These are phyloP conservation scores for Daedaleopsis sinensis DNA, from an alignment of 768 basidiomycete species.

Conservation along the genomic window DNA sequence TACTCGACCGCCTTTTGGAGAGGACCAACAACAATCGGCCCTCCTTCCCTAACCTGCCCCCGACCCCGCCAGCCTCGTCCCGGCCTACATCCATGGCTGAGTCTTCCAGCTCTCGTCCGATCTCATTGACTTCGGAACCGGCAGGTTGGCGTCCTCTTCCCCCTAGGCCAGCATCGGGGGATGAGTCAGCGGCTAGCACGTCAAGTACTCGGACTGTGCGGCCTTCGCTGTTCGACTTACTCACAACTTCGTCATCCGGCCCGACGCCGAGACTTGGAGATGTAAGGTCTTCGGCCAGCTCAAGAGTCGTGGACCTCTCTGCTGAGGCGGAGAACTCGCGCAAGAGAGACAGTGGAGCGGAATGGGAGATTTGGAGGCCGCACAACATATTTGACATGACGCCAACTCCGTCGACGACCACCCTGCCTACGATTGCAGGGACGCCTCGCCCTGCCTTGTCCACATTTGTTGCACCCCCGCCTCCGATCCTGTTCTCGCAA, in stretches of 20 bases:
- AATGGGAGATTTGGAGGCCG: background rate
- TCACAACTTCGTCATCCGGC: conserved; percentile 5
- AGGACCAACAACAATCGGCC: conserved; percentile 16
- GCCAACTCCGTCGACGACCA: background rate
- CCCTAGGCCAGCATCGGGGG: conserved; percentile 10
- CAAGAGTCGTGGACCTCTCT: background rate
- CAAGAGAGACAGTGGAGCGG: background rate
- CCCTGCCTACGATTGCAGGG: background rate
- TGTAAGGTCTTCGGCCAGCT: background rate
- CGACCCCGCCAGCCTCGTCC: conserved; percentile 15
- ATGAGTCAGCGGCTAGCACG: conserved; percentile 1
- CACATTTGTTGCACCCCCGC: conserved; percentile 20
- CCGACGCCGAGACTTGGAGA: background rate
- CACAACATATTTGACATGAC: background rate
- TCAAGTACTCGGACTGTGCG: conserved; percentile 18
- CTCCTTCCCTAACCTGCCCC: conserved; percentile 18
- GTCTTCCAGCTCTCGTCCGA: conserved; percentile 9
- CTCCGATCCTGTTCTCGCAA: conserved; percentile 16
- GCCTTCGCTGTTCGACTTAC: conserved; percentile 25
- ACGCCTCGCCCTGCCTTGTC: conserved; percentile 4
- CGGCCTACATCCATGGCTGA: conserved; percentile 17
- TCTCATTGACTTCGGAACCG: conserved; percentile 4
- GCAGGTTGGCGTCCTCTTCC: conserved; percentile 15
- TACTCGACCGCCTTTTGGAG: conserved; percentile 30
- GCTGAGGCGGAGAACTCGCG: background rate